A percentile compares a stretch with the other conserved stretches of the same genome.
These are phyloP conservation scores for Hypomontagnella monticulosa DNA, from an alignment of 495 filamentous ascomycete genomes.

Conservation along the genomic window DNA sequence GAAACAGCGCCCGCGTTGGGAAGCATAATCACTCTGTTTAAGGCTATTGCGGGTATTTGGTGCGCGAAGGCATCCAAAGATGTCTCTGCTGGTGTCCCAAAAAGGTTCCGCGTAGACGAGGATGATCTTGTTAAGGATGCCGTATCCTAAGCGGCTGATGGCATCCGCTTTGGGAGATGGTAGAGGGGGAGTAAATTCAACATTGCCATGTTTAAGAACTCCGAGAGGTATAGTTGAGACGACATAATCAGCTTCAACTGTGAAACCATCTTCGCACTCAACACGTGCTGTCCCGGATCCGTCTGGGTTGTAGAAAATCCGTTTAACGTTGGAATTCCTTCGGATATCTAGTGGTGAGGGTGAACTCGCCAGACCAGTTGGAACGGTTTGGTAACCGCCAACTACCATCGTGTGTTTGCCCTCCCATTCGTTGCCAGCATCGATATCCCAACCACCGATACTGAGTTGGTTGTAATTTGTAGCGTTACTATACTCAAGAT, in stretches of 20 bases:
- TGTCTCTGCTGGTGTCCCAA: slow-evolving; percentile 91
- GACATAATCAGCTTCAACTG: slow-evolving; percentile 82
- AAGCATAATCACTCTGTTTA: slow-evolving; percentile 62
- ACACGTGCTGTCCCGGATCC: slow-evolving; percentile 60
- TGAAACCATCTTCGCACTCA: slow-evolving; percentile 80
- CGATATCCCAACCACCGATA: slow-evolving; percentile 93
- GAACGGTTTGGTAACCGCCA: slow-evolving; percentile 91
- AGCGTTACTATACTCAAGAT: slow-evolving; percentile 97
- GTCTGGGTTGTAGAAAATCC: slow-evolving; percentile 44
- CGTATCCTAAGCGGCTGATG: slow-evolving; percentile 90
- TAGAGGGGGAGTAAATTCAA: slow-evolving; percentile 83
- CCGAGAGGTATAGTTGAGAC: slow-evolving; percentile 90
- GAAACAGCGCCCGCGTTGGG: slow-evolving; percentile 82
- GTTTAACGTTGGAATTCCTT: slow-evolving; percentile 62
- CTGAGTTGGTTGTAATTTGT: slow-evolving; percentile 86
- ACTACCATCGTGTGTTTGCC: slow-evolving; percentile 91
- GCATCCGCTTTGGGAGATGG: slow-evolving; percentile 85
- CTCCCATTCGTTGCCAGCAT: slow-evolving; percentile 96
- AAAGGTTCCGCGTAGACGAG: slow-evolving; percentile 90
- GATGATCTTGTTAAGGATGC: slow-evolving; percentile 93
- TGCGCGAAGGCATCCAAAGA: slow-evolving; percentile 89
- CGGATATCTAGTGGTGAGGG: slow-evolving; percentile 84
- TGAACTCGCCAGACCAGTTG: slow-evolving; percentile 78
- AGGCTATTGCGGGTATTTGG: slow-evolving; percentile 62
- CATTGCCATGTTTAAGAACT: slow-evolving; percentile 78